phyloP scores from a whole-genome alignment of 2,329 filamentous ascomycete species.

The Monilinia polystroma region DNA sequence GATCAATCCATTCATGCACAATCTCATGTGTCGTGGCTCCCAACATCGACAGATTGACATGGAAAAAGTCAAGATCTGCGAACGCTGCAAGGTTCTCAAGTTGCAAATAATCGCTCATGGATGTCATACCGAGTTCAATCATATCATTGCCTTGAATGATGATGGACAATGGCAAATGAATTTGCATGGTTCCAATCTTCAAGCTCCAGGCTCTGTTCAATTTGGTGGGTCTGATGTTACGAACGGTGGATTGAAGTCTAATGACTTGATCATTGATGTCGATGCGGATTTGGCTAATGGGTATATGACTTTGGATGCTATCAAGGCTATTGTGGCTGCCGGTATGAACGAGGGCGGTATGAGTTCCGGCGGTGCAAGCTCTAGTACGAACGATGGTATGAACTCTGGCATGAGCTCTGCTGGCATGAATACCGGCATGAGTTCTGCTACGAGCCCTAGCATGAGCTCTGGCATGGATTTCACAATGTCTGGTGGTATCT shows the following conservation, averaged over 20 bases:
- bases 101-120: not conserved
- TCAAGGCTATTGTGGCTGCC: not conserved
- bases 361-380: not conserved
- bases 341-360: not conserved
- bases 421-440: not conserved
- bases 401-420: not conserved
- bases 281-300: not conserved
- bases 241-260: not conserved
- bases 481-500: too few species aligned
- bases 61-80: slow-evolving; percentile 6
- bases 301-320: not conserved
- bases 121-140: slow-evolving; percentile 10
- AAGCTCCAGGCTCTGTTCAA: not conserved
- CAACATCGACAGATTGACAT: not conserved
- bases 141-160: not conserved
- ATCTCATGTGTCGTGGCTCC: slow-evolving; percentile 3
- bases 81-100: not conserved
- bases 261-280: not conserved
- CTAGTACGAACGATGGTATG: not conserved
- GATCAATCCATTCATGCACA: slow-evolving; percentile 19
- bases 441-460: not conserved
- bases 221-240: not conserved
- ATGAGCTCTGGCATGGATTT: not conserved
- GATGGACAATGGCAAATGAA: not conserved
- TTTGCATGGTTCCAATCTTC: not conserved